These are phyloP conservation scores for Vicia villosa DNA, from an alignment of 306 rosid genomes.

Conservation along the genomic window DNA sequence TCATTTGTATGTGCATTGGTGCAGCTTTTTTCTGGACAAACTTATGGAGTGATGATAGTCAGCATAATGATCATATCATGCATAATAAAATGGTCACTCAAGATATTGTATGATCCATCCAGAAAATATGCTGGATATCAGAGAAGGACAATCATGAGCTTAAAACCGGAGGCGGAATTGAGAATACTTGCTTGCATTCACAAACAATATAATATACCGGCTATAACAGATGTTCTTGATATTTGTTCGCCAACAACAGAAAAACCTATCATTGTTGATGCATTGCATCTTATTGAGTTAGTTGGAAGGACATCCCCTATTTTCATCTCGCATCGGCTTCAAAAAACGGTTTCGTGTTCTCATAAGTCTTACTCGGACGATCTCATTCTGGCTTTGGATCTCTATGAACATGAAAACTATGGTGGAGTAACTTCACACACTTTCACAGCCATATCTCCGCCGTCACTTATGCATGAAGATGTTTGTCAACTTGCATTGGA, in stretches of 20 bases:
- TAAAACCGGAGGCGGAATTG: constrained; percentile 39
- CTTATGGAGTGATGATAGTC: constrained; percentile 22
- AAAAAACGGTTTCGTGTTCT: constrained; percentile 9
- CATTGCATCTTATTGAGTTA: constrained; percentile 49
- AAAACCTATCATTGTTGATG: constrained; percentile 39
- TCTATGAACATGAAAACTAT: constrained; percentile 36
- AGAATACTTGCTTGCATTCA: constrained; percentile 46
- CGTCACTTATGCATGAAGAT: constrained; percentile 53
- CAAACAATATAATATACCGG: constrained; percentile 36
- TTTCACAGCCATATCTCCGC: constrained; percentile 55
- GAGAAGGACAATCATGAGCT: constrained; percentile 40
- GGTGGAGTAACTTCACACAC: constrained; percentile 32
- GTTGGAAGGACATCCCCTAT: constrained; percentile 51
- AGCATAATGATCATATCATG: constrained; percentile 30
- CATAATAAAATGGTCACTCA: constrained; percentile 41
- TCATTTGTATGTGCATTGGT: not conserved
- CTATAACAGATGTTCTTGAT: constrained; percentile 43
- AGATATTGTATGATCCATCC: constrained; percentile 49
- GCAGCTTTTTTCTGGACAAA: constrained; percentile 24
- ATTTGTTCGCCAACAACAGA: constrained; percentile 42
- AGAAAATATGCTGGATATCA: constrained; percentile 49
- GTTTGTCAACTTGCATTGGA: constrained; percentile 57
- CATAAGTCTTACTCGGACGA: constrained; percentile 45
- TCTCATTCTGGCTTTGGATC: constrained; percentile 43
- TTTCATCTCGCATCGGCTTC: constrained; percentile 48